Evolutionary conservation across 257 asterid species (phyloP).

Genomic region (Gentiana macrophylla): DNA sequence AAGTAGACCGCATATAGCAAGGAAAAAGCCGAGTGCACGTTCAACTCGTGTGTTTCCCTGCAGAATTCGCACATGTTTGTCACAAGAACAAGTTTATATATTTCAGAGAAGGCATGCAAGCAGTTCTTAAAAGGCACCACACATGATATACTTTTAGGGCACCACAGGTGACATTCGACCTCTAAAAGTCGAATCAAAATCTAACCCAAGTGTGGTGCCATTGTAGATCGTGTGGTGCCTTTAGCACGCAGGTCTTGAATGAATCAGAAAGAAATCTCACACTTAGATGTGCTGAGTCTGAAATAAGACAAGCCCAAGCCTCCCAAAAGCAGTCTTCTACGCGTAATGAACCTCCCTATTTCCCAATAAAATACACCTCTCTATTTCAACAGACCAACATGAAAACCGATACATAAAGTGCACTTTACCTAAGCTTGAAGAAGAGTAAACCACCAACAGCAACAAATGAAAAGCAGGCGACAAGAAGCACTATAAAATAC

Average conservation of each 20-base stretch:
- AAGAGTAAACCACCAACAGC: conserved; percentile 89
- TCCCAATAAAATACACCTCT: no score
- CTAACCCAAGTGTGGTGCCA: no score
- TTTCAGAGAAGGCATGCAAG: no score
- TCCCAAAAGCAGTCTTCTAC: conserved; percentile 99
- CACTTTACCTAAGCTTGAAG: conserved; percentile 64
- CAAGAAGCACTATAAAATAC: conserved; percentile 74
- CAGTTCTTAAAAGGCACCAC: no score
- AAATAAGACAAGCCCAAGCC: conserved; percentile 98
- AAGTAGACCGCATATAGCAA: conserved; percentile 95
- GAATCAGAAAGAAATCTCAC: conserved; percentile 42
- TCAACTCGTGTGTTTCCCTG: conserved; percentile 97
- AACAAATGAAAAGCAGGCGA: conserved; percentile 72
- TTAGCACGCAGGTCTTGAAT: no score
- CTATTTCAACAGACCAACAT: no score
- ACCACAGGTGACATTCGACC: no score
- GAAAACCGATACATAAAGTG: conserved; percentile 10
- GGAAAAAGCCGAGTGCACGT: conserved; percentile 82
- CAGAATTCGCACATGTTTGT: conserved; percentile 16
- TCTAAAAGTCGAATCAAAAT: no score
- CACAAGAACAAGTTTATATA: conserved; percentile 4
- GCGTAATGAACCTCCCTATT: conserved; percentile 48
- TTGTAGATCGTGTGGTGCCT: no score
- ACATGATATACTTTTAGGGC: no score
- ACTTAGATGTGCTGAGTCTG: conserved; percentile 92